Evolutionary conservation across 2,329 filamentous ascomycete genomes (phyloP), one percentile per base, ranked within the genome.

Genomic region (Claviceps citrina): DNA sequence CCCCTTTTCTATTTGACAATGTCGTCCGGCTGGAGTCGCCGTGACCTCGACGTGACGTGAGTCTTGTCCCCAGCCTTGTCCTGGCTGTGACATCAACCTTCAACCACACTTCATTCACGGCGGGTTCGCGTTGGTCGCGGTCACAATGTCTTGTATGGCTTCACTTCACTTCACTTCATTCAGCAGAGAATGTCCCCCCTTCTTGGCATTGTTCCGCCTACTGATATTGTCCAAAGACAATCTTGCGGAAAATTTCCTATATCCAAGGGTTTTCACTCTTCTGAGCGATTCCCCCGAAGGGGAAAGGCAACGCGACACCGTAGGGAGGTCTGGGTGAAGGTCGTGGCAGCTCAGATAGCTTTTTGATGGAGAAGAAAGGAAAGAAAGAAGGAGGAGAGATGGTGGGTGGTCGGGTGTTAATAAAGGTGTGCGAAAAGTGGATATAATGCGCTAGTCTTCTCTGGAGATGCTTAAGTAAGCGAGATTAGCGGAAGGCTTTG

Each of bases 261-360:
- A 64, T 64, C 58, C 68, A 69, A 69, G 71, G 71, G 65, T 61
- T 59, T 69, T 63, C n/a, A 47, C 57, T 76, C 69, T 76, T 63
- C 70, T 71, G 69, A 73, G 66, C 60, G 53, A 57, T 66, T 66
- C 66, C 63, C 63, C 47, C 44, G 39, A 42, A 46, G 53, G 61
- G 61, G 63, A 67, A 69, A 68, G 71, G 71, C 71, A 76, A 76
- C 71, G 55, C 70, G 60, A 69, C 71, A 74, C 71, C 70, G 71
- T 76, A 56, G 62, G 54, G 53, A 49, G 56, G 31, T 41, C 67
- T 65, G 62, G 64, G 64, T 74, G 71, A 69, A 62, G 70, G 71
- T 76, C 71, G 71, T 76, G 71, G 71, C 72, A 62, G 62, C 68
- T 73, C 68, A 73, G 63, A 57, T 64, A 60, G 65, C 70, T 76